phyloP scores from a whole-genome alignment of 345 rosid species.

The Gossypium arboreum region DNA sequence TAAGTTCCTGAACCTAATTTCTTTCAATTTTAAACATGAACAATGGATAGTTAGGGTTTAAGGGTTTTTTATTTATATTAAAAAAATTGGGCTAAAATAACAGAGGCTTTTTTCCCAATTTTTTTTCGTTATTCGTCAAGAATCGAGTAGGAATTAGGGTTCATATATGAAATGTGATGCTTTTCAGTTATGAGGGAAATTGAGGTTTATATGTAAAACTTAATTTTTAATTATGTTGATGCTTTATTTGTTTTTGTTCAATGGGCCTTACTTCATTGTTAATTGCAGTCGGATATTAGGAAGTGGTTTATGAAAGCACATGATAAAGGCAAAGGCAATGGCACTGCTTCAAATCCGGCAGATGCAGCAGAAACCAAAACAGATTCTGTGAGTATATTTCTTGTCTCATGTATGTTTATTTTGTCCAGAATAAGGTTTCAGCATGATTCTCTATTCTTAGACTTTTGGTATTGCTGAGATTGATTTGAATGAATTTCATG shows the following conservation, averaged over 20 bases:
- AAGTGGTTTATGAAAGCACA: conserved; percentile 98
- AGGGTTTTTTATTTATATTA: neutral
- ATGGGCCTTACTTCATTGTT: neutral
- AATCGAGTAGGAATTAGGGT: neutral
- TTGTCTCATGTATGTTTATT: neutral
- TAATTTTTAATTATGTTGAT: neutral
- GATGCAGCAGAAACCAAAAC: conserved; percentile 33
- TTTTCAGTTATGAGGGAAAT: neutral
- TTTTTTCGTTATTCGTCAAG: neutral
- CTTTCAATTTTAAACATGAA: neutral
- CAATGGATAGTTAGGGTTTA: neutral
- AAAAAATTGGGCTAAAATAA: neutral
- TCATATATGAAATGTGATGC: neutral
- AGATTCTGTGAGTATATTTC: conserved; percentile 44
- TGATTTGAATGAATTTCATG: neutral
- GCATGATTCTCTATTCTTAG: neutral
- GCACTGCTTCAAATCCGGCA: conserved; percentile 32
- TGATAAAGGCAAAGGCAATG: conserved; percentile 58
- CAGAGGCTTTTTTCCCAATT: neutral
- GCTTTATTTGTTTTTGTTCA: conserved; percentile 1
- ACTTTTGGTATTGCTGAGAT: neutral
- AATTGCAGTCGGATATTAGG: conserved; percentile 84
- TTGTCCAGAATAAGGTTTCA: neutral
- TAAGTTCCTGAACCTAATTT: neutral
- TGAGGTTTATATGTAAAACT: neutral